phyloP scores from a whole-genome alignment of 805 yeast species.

The Metschnikowia baotianmanensis region DNA sequence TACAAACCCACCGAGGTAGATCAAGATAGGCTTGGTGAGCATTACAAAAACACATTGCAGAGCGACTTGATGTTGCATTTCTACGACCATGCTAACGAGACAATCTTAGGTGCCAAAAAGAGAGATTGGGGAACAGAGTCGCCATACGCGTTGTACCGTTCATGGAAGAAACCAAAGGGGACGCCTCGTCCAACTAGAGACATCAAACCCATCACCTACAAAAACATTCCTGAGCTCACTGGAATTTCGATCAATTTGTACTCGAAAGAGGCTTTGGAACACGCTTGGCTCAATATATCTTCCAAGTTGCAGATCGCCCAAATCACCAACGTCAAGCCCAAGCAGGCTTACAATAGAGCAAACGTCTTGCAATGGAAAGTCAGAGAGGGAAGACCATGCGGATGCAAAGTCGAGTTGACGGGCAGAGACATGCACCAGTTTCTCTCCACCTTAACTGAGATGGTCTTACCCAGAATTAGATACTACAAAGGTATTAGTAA shows the following conservation, averaged over 20 bases:
- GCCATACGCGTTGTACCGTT: conserved; percentile 87
- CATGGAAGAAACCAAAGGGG: conserved; percentile 72
- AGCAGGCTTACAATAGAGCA: conserved; percentile 66
- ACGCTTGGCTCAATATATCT: conserved; percentile 69
- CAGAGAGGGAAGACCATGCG: conserved; percentile 86
- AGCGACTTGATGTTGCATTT: conserved; percentile 76
- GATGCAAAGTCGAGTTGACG: conserved; percentile 73
- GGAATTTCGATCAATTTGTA: conserved; percentile 74
- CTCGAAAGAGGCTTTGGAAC: conserved; percentile 67
- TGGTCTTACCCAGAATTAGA: conserved; percentile 91
- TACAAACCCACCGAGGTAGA: conserved; percentile 72
- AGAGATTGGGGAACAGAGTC: conserved; percentile 85
- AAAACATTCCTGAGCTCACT: conserved; percentile 69
- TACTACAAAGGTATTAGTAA: conserved; percentile 77
- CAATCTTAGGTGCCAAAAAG: conserved; percentile 61
- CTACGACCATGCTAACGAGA: conserved; percentile 63
- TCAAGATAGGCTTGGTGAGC: conserved; percentile 77
- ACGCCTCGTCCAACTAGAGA: conserved; percentile 72
- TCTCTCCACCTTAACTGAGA: conserved; percentile 78
- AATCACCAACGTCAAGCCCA: conserved; percentile 88
- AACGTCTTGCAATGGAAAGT: conserved; percentile 85
- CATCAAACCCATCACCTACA: conserved; percentile 60
- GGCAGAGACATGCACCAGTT: conserved; percentile 89
- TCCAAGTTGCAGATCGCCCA: conserved; percentile 83
- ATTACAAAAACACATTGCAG: conserved; percentile 69